phyloP scores from a whole-genome alignment of 495 filamentous ascomycete species.

The Chaetomidium leptoderma region DNA sequence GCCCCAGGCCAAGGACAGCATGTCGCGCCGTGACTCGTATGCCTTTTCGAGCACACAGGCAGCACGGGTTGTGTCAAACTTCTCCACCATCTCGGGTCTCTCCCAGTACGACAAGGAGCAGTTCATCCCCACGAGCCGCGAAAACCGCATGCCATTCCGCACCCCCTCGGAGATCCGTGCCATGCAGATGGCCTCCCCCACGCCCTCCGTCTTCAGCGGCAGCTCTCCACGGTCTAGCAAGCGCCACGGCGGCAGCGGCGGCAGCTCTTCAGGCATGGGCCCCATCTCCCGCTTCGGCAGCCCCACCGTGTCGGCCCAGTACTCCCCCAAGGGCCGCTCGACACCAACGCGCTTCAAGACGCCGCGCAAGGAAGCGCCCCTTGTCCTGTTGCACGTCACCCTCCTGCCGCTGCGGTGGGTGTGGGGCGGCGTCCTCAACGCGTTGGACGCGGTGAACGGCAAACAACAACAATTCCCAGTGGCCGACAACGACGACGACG shows the following conservation, averaged over 20 bases:
- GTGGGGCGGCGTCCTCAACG: constrained; percentile 56
- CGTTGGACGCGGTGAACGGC: constrained; percentile 28
- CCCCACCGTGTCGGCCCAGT: constrained; percentile 44
- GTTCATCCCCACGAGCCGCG: constrained; percentile 39
- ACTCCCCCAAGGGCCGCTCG: constrained; percentile 57
- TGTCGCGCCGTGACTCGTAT: constrained; percentile 17
- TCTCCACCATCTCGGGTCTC: constrained; percentile 41
- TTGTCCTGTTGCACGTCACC: constrained; percentile 85
- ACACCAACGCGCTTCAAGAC: constrained; percentile 48
- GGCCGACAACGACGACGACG: background rate
- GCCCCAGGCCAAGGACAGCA: constrained; percentile 11
- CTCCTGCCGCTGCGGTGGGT: constrained; percentile 67
- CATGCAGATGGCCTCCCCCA: constrained; percentile 72
- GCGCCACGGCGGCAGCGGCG: constrained; percentile 30
- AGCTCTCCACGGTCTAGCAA: constrained; percentile 43
- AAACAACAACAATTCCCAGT: too few species aligned
- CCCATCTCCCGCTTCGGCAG: constrained; percentile 46
- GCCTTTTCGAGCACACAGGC: constrained; percentile 14
- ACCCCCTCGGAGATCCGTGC: constrained; percentile 72
- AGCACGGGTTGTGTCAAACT: constrained; percentile 32
- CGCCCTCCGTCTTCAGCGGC: constrained; percentile 44
- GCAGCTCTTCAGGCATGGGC: constrained; percentile 42
- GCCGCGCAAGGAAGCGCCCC: constrained; percentile 53
- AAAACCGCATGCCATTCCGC: constrained; percentile 41
- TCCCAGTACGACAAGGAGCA: constrained; percentile 43